These are phyloP conservation scores for Zygotorulaspora chibaensis DNA, from an alignment of 805 yeast species.

Conservation along the genomic window DNA sequence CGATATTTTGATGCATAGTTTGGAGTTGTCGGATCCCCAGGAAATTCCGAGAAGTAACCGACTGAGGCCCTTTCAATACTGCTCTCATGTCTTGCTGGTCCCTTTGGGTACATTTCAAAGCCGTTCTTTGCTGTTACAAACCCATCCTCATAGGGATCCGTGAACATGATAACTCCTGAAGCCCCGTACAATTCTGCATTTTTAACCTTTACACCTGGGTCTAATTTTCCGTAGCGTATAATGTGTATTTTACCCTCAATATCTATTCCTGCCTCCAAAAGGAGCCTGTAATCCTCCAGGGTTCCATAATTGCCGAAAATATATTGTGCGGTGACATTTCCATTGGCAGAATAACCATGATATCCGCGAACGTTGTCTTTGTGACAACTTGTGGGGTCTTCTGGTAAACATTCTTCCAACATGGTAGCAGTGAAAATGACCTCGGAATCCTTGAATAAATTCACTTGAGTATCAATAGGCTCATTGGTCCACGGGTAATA, in stretches of 20 bases:
- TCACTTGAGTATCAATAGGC: conserved; percentile 45
- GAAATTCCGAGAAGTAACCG: conserved; percentile 51
- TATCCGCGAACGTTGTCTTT: conserved; percentile 45
- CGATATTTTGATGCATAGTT: conserved; percentile 54
- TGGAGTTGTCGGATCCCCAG: conserved; percentile 79
- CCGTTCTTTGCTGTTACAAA: conserved; percentile 54
- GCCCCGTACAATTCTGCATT: conserved; percentile 64
- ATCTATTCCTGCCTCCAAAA: conserved; percentile 40
- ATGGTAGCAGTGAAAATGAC: conserved; percentile 46
- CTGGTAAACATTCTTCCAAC: conserved; percentile 45
- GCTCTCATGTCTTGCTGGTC: conserved; percentile 60
- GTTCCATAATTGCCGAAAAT: conserved; percentile 61
- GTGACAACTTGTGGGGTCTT: conserved; percentile 40
- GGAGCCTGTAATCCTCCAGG: conserved; percentile 46
- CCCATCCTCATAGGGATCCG: conserved; percentile 49
- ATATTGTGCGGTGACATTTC: conserved; percentile 51
- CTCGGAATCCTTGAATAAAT: conserved; percentile 33
- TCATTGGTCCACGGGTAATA: conserved; percentile 55
- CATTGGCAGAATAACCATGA: conserved; percentile 63
- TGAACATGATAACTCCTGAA: conserved; percentile 48
- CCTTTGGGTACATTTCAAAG: conserved; percentile 53
- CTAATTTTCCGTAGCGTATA: conserved; percentile 47
- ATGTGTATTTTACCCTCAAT: conserved; percentile 56
- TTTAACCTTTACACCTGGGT: conserved; percentile 53
- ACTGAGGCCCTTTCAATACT: conserved; percentile 61